A percentile compares a stretch with the other conserved stretches of the same genome.
These are phyloP conservation scores for Nidula microcarpa DNA, from an alignment of 768 basidiomycete species.

Conservation along the genomic window DNA sequence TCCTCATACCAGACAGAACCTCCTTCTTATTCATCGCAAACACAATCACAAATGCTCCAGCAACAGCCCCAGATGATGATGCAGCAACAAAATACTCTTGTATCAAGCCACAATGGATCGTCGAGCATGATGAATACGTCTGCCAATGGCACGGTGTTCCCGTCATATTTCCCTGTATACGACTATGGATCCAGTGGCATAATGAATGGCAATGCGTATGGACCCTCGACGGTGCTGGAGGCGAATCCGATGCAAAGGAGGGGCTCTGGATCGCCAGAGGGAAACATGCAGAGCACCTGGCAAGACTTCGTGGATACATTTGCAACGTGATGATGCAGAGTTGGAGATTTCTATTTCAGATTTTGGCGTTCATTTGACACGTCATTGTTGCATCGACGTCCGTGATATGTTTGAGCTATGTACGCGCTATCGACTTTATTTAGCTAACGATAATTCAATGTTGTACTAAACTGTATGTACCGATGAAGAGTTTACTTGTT, in stretches of 20 bases:
- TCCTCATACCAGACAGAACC: constrained; percentile 30
- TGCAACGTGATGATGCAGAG: constrained; percentile 20
- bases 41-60: constrained; percentile 16
- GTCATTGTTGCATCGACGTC: no score
- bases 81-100: constrained; percentile 18
- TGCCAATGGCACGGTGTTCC: constrained; percentile 31
- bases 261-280: constrained; percentile 56
- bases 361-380: no score
- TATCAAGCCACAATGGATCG: no score
- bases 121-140: neutral
- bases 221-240: constrained; percentile 32
- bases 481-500: no score
- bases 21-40: constrained; percentile 24
- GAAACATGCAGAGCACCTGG: constrained; percentile 62
- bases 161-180: constrained; percentile 74
- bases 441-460: no score
- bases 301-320: constrained; percentile 55
- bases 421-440: no score
- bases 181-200: constrained; percentile 51
- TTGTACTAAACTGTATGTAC: no score
- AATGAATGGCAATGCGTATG: constrained; percentile 11
- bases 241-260: constrained; percentile 33
- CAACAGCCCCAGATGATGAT: constrained; percentile 16
- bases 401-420: no score
- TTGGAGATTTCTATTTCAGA: neutral